Evolutionary conservation across 1,139 yeast genomes (phyloP).

Genomic region (Pichia sp.): DNA sequence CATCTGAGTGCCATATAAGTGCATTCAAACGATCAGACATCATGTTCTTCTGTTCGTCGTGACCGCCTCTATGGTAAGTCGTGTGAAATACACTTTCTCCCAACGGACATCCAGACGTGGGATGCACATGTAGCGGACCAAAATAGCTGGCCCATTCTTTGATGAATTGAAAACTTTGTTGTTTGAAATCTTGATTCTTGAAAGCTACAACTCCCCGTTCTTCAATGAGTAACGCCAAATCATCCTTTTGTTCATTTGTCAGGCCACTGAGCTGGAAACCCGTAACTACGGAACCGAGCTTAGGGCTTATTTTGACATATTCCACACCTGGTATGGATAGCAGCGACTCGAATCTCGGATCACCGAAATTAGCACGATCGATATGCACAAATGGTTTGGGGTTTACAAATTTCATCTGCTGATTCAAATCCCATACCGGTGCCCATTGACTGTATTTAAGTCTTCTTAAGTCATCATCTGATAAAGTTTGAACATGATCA

Average conservation of each 20-base stretch:
- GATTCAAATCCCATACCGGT: slow-evolving; percentile 46
- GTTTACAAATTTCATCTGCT: slow-evolving; percentile 22
- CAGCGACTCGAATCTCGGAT: slow-evolving; percentile 47
- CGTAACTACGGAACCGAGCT: slow-evolving; percentile 56
- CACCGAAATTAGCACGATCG: slow-evolving; percentile 58
- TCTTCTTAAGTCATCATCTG: slow-evolving; percentile 16
- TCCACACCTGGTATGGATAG: slow-evolving; percentile 38
- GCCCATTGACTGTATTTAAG: slow-evolving; percentile 23
- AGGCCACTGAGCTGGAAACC: slow-evolving; percentile 58
- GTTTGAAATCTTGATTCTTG: slow-evolving; percentile 59
- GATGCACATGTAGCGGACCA: slow-evolving; percentile 69
- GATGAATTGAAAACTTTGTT: slow-evolving; percentile 50
- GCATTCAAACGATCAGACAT: slow-evolving; percentile 38
- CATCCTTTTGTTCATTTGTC: slow-evolving; percentile 51
- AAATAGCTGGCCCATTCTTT: slow-evolving; percentile 54
- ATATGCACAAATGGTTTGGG: slow-evolving; percentile 43
- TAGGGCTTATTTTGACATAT: slow-evolving; percentile 46
- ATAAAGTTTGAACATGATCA: too few relatives aligned
- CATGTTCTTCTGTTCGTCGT: slow-evolving; percentile 35
- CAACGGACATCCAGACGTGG: slow-evolving; percentile 65
- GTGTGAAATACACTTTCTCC: slow-evolving; percentile 57
- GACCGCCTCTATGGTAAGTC: slow-evolving; percentile 51
- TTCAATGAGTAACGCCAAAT: slow-evolving; percentile 61
- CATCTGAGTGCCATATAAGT: slow-evolving; percentile 62
- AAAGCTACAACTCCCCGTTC: slow-evolving; percentile 65